phyloP scores from a whole-genome alignment of 345 rosid species.

The Salix suchowensis region DNA sequence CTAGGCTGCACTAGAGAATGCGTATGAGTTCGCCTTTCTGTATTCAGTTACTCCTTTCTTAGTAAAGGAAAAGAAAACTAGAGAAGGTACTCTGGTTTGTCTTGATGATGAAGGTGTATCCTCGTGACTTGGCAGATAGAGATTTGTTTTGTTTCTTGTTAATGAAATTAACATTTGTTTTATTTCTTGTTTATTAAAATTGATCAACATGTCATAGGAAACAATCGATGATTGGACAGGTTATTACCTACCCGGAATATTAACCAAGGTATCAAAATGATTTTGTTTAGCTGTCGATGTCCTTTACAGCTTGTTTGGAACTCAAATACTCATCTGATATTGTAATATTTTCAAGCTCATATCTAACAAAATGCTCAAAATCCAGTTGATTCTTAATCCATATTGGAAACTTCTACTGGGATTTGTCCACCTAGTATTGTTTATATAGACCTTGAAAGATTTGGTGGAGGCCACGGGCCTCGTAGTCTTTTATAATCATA shows the following conservation, averaged over 20 bases:
- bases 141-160: conserved; percentile 8
- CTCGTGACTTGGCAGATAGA: neutral
- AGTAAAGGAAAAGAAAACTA: no score
- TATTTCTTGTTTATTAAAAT: neutral
- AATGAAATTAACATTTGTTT: conserved; percentile 3
- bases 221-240: neutral
- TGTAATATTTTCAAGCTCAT: no score
- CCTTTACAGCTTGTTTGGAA: neutral
- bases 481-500: neutral
- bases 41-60: no score
- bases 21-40: no score
- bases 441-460: neutral
- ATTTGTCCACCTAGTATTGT: neutral
- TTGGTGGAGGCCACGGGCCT: neutral
- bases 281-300: neutral
- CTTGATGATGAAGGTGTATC: no score
- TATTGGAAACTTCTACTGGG: neutral
- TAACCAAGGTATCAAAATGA: neutral
- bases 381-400: neutral
- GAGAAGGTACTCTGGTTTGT: no score
- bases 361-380: neutral
- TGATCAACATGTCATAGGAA: neutral
- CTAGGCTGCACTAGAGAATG: neutral
- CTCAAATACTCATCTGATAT: neutral
- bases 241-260: neutral